These are phyloP conservation scores for Saturnispora galanensis DNA, from an alignment of 805 yeast species.

Conservation along the genomic window DNA sequence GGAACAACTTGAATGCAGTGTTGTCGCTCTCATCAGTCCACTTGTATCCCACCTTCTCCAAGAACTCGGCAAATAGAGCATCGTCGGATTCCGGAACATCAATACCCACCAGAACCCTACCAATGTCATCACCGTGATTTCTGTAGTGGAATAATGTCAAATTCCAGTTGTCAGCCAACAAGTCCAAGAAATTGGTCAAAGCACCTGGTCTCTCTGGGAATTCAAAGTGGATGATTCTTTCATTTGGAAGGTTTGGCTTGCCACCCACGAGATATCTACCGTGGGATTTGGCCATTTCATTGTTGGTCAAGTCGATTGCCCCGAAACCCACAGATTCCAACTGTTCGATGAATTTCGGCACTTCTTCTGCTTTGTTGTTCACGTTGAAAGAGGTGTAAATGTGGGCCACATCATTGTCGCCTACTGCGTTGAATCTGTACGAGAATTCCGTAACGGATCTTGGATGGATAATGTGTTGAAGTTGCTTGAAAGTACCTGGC, in stretches of 20 bases:
- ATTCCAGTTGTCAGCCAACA: slow-evolving; percentile 76
- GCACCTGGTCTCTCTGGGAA: slow-evolving; percentile 99
- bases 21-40: slow-evolving; percentile 78
- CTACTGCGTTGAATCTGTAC: slow-evolving; percentile 53
- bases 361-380: slow-evolving; percentile 63
- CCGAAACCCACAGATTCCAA: slow-evolving; percentile 56
- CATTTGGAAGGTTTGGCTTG: slow-evolving; percentile 60
- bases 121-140: slow-evolving; percentile 93
- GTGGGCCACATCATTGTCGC: slow-evolving; percentile 42
- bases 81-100: slow-evolving; percentile 68
- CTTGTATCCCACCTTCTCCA: slow-evolving; percentile 64
- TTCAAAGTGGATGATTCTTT: slow-evolving; percentile 73
- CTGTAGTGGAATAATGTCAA: slow-evolving; percentile 92
- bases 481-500: slow-evolving; percentile 79
- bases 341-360: slow-evolving; percentile 49
- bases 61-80: slow-evolving; percentile 54
- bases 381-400: slow-evolving; percentile 87
- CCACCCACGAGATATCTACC: slow-evolving; percentile 97
- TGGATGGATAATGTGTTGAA: slow-evolving; percentile 74
- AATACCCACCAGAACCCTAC: slow-evolving; percentile 84
- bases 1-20: slow-evolving; percentile 72
- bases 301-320: slow-evolving; percentile 79
- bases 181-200: slow-evolving; percentile 63
- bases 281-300: slow-evolving; percentile 92
- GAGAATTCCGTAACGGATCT: slow-evolving; percentile 91